Conservation (phyloP, 78 protist species). For the Anaeramoeba flamelloides region DNA sequence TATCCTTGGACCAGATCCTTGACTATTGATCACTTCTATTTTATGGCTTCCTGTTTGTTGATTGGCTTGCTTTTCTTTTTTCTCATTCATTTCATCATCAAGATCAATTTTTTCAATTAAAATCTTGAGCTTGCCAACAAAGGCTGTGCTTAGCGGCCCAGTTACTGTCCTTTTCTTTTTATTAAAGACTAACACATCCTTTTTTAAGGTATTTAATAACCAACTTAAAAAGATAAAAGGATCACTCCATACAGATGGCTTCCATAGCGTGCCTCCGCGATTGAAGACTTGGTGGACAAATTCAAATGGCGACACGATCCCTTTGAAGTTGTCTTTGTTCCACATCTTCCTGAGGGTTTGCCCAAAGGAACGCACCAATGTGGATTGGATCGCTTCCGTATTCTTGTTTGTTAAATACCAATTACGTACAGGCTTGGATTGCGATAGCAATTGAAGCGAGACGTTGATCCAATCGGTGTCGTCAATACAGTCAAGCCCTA, state of each 20-base stretch:
- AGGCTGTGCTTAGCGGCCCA: not conserved
- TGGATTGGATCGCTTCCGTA: conserved; percentile 2
- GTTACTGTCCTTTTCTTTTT: not conserved
- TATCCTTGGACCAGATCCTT: too few species aligned
- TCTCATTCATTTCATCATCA: too few species aligned
- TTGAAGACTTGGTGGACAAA: not conserved
- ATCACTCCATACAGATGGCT: not conserved
- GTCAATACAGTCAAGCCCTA: conserved; percentile 83
- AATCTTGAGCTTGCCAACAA: not conserved
- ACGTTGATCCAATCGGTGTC: conserved; percentile 67
- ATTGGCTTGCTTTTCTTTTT: too few species aligned
- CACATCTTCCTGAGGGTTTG: not conserved
- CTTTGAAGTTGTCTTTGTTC: not conserved
- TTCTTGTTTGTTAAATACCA: conserved; percentile 37
- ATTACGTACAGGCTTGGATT: conserved; percentile 50
- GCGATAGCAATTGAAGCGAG: conserved; percentile 58
- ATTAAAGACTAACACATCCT: not conserved
- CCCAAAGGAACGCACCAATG: not conserved
- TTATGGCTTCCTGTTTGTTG: too few species aligned
- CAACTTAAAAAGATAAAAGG: not conserved
- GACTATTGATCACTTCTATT: too few species aligned
- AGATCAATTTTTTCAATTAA: too few species aligned
- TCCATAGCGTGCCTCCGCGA: too few species aligned
- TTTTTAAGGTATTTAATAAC: not conserved
- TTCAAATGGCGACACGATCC: not conserved